These are phyloP conservation scores for Hypoxylon crocopeplum DNA, from an alignment of 495 filamentous ascomycete species.

Conservation along the genomic window DNA sequence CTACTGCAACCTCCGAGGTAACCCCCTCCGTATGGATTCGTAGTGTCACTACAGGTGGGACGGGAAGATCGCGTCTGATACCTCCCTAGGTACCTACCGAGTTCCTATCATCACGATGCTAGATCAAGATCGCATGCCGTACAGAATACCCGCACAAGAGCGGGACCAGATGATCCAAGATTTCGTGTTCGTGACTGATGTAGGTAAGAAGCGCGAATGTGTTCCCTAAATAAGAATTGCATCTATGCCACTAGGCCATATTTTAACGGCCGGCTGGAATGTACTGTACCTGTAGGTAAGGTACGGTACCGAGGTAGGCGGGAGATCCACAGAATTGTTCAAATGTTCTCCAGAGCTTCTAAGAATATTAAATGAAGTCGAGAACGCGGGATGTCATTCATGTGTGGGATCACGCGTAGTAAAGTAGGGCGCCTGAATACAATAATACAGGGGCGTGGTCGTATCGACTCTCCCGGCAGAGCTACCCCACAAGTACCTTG, in stretches of 20 bases:
- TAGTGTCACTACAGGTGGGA: slow-evolving; percentile 13
- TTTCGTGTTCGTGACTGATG: neutral
- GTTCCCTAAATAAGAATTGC: neutral
- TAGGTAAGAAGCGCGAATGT: slow-evolving; percentile 2
- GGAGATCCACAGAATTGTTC: slow-evolving; percentile 22
- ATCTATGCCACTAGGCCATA: slow-evolving; percentile 27
- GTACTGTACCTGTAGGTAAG: neutral
- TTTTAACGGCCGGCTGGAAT: slow-evolving; percentile 25
- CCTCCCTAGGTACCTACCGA: slow-evolving; percentile 3
- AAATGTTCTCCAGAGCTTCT: slow-evolving; percentile 7
- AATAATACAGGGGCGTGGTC: slow-evolving; percentile 10
- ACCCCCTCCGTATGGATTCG: neutral
- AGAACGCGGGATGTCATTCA: slow-evolving; percentile 31
- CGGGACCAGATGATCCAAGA: slow-evolving; percentile 36
- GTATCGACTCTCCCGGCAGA: slow-evolving; percentile 11
- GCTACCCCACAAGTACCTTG: slow-evolving; percentile 6
- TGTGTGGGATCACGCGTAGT: slow-evolving; percentile 17
- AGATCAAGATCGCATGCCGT: slow-evolving; percentile 37
- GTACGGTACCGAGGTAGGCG: slow-evolving; percentile 4
- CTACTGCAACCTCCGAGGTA: slow-evolving; percentile 8
- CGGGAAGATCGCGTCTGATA: neutral
- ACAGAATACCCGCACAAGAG: slow-evolving; percentile 27
- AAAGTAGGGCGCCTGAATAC: slow-evolving; percentile 5
- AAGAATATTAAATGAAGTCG: neutral
- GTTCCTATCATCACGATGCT: slow-evolving; percentile 23